Percentiles rank a stretch among this genome's conserved stretches.
These are phyloP conservation scores for Metschnikowia continentalis DNA, from an alignment of 805 yeast species.

Conservation along the genomic window DNA sequence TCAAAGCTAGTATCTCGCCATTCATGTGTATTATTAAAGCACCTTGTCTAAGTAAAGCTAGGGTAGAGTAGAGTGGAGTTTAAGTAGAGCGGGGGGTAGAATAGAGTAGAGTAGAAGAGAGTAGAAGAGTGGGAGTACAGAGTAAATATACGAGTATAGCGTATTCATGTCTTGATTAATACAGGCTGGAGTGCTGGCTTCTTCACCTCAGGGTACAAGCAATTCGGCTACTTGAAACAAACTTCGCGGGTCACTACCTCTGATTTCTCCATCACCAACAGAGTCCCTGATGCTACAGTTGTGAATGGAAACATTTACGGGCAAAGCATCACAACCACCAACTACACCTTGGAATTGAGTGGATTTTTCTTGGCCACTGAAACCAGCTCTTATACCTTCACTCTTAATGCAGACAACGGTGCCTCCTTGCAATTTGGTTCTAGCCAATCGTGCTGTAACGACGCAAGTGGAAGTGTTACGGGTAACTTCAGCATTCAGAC, in stretches of 20 bases:
- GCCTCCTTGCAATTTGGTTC: slow-evolving; percentile 15
- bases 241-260: background rate
- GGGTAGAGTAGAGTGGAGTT: too few species aligned
- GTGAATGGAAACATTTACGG: slow-evolving; percentile 1
- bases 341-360: slow-evolving; percentile 6
- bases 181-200: slow-evolving; percentile 3
- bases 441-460: slow-evolving; percentile 13
- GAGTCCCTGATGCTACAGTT: background rate
- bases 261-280: background rate
- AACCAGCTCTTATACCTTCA: slow-evolving; percentile 12
- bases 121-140: too few species aligned
- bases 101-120: too few species aligned
- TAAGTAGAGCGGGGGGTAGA: too few species aligned
- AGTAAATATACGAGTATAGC: too few species aligned
- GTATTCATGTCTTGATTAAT: background rate
- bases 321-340: slow-evolving; percentile 3
- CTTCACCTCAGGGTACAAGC: slow-evolving; percentile 1
- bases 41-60: too few species aligned
- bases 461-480: slow-evolving; percentile 12
- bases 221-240: background rate
- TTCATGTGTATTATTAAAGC: too few species aligned
- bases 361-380: slow-evolving; percentile 12
- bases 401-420: slow-evolving; percentile 15
- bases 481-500: slow-evolving; percentile 10
- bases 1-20: too few species aligned